A percentile compares a stretch with the other conserved stretches of the same genome.
Evolutionary conservation across 2,329 filamentous ascomycete species (phyloP).

Genomic region (Apiospora rasikravindrae): DNA sequence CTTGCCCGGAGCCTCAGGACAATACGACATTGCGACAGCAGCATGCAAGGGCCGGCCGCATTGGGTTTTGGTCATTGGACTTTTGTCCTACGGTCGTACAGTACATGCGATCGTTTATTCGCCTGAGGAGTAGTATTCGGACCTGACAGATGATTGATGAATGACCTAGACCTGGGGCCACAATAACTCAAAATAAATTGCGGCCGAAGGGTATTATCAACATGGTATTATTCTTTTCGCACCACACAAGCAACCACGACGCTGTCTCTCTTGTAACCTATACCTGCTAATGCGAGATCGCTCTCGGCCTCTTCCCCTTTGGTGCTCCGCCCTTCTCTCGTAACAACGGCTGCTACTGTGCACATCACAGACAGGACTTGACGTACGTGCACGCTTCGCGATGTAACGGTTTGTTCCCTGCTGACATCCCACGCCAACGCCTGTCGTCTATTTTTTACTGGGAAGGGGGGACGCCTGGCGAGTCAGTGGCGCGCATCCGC

Average conservation of each 20-base stretch:
- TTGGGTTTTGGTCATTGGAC: background rate
- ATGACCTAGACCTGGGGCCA: no score
- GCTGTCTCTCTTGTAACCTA: background rate
- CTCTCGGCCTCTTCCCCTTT: background rate
- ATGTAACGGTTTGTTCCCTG: background rate
- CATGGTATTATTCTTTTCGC: background rate
- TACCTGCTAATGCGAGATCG: background rate
- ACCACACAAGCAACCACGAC: background rate
- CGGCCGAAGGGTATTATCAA: background rate
- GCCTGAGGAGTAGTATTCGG: slow-evolving; percentile 5
- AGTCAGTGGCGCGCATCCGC: slow-evolving; percentile 16
- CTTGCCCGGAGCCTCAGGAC: background rate
- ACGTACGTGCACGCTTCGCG: slow-evolving; percentile 3
- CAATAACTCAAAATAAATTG: background rate
- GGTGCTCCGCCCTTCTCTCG: background rate
- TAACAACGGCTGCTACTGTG: background rate
- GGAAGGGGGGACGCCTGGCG: background rate
- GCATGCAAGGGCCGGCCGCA: slow-evolving; percentile 4
- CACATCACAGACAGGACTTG: slow-evolving; percentile 13
- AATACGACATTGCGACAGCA: background rate
- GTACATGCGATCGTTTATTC: background rate
- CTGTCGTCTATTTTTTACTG: background rate
- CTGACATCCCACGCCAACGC: slow-evolving; percentile 5
- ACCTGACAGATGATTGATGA: no score
- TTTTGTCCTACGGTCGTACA: background rate